Evolutionary conservation across 371 early-diverging fungal species (phyloP), one percentile per base, ranked within the genome.

Genomic region (Syncephalastrum monosporum): DNA sequence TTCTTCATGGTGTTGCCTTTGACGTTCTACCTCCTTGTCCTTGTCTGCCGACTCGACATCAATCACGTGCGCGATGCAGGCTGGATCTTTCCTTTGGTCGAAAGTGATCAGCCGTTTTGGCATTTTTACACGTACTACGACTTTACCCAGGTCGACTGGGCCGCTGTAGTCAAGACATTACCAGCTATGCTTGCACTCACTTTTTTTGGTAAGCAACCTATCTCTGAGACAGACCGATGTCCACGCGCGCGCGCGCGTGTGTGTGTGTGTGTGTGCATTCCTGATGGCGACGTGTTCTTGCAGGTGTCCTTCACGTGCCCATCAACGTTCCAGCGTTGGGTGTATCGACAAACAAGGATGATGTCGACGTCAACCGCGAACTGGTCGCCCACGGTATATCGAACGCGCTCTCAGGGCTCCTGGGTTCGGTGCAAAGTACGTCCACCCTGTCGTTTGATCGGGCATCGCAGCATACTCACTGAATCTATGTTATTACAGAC

Each of bases 301-400:
- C 13, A 60, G 83, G 87, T 50, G 87, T 97, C 29, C 78, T 98
- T 19, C 97, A 98, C 68, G 98, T 98, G 1, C 97, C 98, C 8
- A 91, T 91, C 62, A 92, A 91, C 57, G 92, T 95, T 1, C 97
- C 96, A 14, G 96, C 96, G 2, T 78, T 95, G 54, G 94, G 94
- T 1, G 95, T 95, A 1, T 93, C 93, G 0, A 94, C 95, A 3
- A 83, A 88, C 24, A 83, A 84, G 42, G 91, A 93, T 65, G 79
- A 86, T 59, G 84, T 97, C 15, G 90, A 96, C 74, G 87, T 91
- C 27, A 92, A 96, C 71, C 73, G 91, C n/a, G 98, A 98, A 73
- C 79, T 97, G n/a, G 81, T 94, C 5, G 93, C 93, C 4, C 98
- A 98, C 55, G 97, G 98, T 17, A 66, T 95, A 38, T 89, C 93